Evolutionary conservation across 306 rosid species (phyloP), one percentile per base, ranked within the genome.

Genomic region (Trifolium repens): DNA sequence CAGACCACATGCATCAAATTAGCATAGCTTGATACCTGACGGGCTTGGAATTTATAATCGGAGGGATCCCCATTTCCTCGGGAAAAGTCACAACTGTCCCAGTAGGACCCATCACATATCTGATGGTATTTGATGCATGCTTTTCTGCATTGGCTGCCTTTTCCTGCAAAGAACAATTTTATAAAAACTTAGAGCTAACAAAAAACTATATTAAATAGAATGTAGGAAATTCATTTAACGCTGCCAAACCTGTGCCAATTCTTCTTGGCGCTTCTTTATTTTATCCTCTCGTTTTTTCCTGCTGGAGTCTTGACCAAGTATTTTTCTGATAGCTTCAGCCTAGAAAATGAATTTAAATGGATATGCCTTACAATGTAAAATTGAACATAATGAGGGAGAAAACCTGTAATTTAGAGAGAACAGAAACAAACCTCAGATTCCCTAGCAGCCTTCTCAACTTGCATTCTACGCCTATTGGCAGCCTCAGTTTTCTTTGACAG

Each of bases 301-400:
- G 83, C 85, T 89, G 67, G 98, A 96, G 76, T 96, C 99, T 88
- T 96, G 99, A 79, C 98, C 98, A 17, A 89, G 99, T 67, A 96
- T 96, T 86, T 96, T 96, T 76, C 86, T 90, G 83, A 92, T 92
- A 75, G 96, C 99, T 87, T 88, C 99, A 34, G 89, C 98, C 99
- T 92, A 68, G 78, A 82, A 74, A 39, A 81, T 69, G 61, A 68
- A 70, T 71, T 47, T 55, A 80, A 73, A 54, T 64, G 17, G 30
- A 65, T 47, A 46, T 50, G 77, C 16, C 60, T n/a, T 40, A 69
- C 49, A 19, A 53, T 26, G 58, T 70, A 68, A 58, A 62, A 77
- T 53, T 27, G 9, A 78, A 43, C 16, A 55, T 39, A 69, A 64
- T 14, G 66, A 26, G 66, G 68, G 46, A 7, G 3, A 39, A 52